Conservation (phyloP, 2,329 filamentous ascomycete genomes). For the Ophiostoma pallidulum region DNA sequence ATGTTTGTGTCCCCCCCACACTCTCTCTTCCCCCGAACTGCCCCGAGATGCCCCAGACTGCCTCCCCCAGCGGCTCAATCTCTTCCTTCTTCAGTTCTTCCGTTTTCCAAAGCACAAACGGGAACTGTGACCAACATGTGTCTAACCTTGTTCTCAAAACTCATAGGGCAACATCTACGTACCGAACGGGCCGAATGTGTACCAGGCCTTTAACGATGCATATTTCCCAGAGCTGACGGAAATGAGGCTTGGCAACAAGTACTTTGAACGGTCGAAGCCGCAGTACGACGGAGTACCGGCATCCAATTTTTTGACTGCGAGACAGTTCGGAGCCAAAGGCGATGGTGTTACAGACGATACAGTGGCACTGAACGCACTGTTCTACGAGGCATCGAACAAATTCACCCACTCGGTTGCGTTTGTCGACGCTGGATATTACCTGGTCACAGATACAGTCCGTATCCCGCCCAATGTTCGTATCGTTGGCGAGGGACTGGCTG, state of each 20-base stretch:
- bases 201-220: slow-evolving; percentile 33
- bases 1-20: too few relatives aligned
- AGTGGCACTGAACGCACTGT: slow-evolving; percentile 48
- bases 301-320: slow-evolving; percentile 58
- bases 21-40: too few relatives aligned
- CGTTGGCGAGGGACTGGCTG: slow-evolving; percentile 48
- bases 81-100: background rate
- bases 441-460: slow-evolving; percentile 45
- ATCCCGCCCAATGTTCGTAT: slow-evolving; percentile 44
- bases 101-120: background rate
- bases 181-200: slow-evolving; percentile 31
- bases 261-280: slow-evolving; percentile 69
- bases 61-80: too few relatives aligned
- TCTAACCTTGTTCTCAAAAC: background rate
- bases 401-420: slow-evolving; percentile 41
- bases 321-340: slow-evolving; percentile 57
- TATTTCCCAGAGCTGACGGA: slow-evolving; percentile 37
- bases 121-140: too few relatives aligned
- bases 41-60: too few relatives aligned
- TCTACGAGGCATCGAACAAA: slow-evolving; percentile 26
- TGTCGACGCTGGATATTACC: slow-evolving; percentile 54
- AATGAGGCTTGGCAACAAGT: slow-evolving; percentile 44
- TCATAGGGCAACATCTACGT: slow-evolving; percentile 57
- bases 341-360: slow-evolving; percentile 71
- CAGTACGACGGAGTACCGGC: slow-evolving; percentile 55